These are phyloP conservation scores for Pleoardoris graminearum DNA, from an alignment of 2,329 filamentous ascomycete genomes.

Conservation along the genomic window DNA sequence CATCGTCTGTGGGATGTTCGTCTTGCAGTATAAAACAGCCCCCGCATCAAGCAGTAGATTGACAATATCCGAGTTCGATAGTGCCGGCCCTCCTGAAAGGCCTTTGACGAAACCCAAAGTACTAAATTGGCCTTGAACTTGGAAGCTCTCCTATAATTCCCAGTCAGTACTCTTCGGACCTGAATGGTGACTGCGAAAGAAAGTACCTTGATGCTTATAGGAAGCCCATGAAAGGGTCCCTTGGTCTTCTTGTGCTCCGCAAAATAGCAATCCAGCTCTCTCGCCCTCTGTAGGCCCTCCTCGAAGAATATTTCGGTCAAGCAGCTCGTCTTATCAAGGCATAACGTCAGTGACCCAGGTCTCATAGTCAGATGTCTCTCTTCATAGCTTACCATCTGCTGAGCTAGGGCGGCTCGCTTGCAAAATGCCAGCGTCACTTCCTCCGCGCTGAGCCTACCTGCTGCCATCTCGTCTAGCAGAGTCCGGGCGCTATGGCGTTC, in stretches of 20 bases:
- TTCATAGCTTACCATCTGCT: constrained; percentile 51
- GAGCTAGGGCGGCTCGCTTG: constrained; percentile 55
- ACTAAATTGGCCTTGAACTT: constrained; percentile 59
- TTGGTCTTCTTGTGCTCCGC: constrained; percentile 46
- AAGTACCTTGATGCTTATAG: too few relatives aligned
- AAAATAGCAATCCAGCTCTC: constrained; percentile 56
- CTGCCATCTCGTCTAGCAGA: too few relatives aligned
- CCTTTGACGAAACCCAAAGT: too few relatives aligned
- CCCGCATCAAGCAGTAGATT: constrained; percentile 56
- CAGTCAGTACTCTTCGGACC: too few relatives aligned
- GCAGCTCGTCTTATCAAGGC: constrained; percentile 64
- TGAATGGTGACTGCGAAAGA: too few relatives aligned
- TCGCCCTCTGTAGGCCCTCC: constrained; percentile 54
- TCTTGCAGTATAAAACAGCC: constrained; percentile 68
- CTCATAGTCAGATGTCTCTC: not conserved
- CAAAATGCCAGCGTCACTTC: constrained; percentile 56
- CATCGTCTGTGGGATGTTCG: constrained; percentile 67
- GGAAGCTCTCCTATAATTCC: constrained; percentile 71
- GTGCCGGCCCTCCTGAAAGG: too few relatives aligned
- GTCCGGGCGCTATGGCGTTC: too few relatives aligned
- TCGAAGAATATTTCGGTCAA: constrained; percentile 60
- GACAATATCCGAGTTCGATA: too few relatives aligned
- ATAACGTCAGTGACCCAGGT: too few relatives aligned
- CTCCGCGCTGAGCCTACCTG: too few relatives aligned
- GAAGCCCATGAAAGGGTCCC: constrained; percentile 65